These are phyloP conservation scores for Ustilaginoidea virens DNA, from an alignment of 2,329 filamentous ascomycete genomes.

Conservation along the genomic window DNA sequence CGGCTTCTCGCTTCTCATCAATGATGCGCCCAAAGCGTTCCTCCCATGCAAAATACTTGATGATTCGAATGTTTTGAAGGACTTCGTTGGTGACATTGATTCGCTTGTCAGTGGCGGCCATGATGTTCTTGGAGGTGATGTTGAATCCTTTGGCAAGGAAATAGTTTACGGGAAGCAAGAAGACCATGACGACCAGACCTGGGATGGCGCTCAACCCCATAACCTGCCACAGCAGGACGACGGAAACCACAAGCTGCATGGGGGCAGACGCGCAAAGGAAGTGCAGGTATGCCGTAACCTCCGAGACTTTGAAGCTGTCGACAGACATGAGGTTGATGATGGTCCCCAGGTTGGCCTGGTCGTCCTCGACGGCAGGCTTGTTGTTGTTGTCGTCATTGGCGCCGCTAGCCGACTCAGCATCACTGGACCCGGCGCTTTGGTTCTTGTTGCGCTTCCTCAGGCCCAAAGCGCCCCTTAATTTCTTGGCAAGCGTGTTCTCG, in stretches of 20 bases:
- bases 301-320: conserved; percentile 95
- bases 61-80: conserved; percentile 92
- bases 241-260: conserved; percentile 68
- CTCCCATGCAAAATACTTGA: conserved; percentile 99
- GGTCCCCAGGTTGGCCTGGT: conserved; percentile 86
- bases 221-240: conserved; percentile 73
- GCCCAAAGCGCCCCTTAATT: conserved; percentile 43
- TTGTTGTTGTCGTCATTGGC: conserved; percentile 21
- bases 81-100: conserved; percentile 97
- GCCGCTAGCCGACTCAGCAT: conserved; percentile 18
- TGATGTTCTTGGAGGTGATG: conserved; percentile 75
- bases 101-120: conserved; percentile 84
- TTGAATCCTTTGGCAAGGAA: conserved; percentile 75
- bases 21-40: conserved; percentile 75
- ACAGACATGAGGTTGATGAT: conserved; percentile 99
- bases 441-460: conserved; percentile 43
- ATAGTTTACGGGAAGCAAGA: conserved; percentile 84
- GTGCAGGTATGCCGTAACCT: conserved; percentile 87
- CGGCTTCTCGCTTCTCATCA: conserved; percentile 69
- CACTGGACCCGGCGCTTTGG: conserved; percentile 18
- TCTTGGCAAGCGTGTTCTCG: conserved; percentile 27
- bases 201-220: conserved; percentile 89
- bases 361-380: conserved; percentile 29
- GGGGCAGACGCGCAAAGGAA: conserved; percentile 89
- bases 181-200: conserved; percentile 76